phyloP scores from a whole-genome alignment of 208 protist species.

The Trypanosoma caninum region DNA sequence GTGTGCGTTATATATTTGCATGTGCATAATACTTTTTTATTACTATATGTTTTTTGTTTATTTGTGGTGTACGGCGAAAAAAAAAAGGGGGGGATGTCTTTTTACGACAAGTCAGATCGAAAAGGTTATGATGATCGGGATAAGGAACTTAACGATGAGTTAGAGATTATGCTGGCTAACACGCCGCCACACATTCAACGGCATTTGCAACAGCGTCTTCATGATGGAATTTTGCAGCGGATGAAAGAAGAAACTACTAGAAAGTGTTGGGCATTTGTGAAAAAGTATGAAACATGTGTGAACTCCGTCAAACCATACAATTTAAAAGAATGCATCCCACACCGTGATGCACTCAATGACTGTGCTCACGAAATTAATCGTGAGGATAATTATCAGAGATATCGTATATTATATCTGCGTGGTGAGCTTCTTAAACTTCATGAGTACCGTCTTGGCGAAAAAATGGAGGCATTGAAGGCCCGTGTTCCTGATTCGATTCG shows the following conservation, averaged over 20 bases:
- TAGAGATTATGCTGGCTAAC: constrained; percentile 66
- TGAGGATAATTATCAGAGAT: constrained; percentile 83
- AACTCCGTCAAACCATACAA: constrained; percentile 59
- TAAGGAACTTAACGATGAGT: constrained; percentile 64
- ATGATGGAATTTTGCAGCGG: constrained; percentile 82
- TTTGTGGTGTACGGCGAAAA: neutral
- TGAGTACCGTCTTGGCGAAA: constrained; percentile 51
- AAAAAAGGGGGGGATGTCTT: constrained; percentile 39
- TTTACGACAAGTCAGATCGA: constrained; percentile 81
- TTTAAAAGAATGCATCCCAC: constrained; percentile 66
- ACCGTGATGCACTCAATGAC: constrained; percentile 83
- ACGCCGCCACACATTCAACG: constrained; percentile 62
- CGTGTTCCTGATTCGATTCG: constrained; percentile 67
- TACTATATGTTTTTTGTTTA: neutral
- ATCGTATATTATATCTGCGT: constrained; percentile 77
- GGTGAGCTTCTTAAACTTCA: constrained; percentile 81
- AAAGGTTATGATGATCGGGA: constrained; percentile 82
- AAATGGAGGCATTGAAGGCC: constrained; percentile 80
- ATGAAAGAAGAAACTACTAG: constrained; percentile 86
- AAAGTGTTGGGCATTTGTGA: constrained; percentile 71
- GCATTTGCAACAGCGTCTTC: constrained; percentile 76
- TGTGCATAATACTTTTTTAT: constrained; percentile 11
- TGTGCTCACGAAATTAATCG: constrained; percentile 78
- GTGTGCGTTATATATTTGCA: constrained; percentile 5
- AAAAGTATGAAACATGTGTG: constrained; percentile 76